Evolutionary conservation across 345 rosid genomes (phyloP).

Genomic region (Angophora floribunda): DNA sequence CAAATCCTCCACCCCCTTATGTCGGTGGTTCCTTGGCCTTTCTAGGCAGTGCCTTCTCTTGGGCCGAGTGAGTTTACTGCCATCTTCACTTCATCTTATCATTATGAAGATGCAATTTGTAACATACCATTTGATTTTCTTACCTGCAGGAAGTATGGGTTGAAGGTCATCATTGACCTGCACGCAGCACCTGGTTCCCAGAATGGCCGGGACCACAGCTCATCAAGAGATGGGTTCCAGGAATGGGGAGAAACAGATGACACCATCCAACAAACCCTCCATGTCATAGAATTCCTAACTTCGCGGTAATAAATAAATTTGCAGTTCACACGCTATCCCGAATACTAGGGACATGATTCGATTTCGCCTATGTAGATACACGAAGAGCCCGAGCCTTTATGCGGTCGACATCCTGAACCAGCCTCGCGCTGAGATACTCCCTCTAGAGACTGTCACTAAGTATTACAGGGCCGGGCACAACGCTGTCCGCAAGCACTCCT

Average conservation of each 20-base stretch:
- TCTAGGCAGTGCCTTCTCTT: conserved; percentile 44
- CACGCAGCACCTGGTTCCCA: conserved; percentile 67
- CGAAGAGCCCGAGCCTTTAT: conserved; percentile 29
- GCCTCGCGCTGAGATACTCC: conserved; percentile 26
- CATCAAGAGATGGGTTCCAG: conserved; percentile 44
- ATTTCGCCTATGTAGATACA: conserved; percentile 12
- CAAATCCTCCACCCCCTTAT: conserved; percentile 39
- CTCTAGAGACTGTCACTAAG: too few species aligned
- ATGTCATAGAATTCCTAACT: conserved; percentile 37
- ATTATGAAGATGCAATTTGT: neutral
- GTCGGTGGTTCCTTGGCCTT: conserved; percentile 48
- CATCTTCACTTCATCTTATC: neutral
- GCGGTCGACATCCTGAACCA: conserved; percentile 55
- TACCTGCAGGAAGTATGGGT: conserved; percentile 25
- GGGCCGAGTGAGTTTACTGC: conserved; percentile 26
- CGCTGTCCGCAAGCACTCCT: conserved; percentile 34
- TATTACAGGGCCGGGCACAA: conserved; percentile 31
- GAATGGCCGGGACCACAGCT: conserved; percentile 45
- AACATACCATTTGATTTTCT: too few species aligned
- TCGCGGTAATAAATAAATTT: conserved; percentile 6
- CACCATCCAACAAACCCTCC: conserved; percentile 29
- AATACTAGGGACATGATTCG: neutral
- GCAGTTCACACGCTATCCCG: neutral
- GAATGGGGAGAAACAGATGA: conserved; percentile 38
- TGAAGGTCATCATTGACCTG: conserved; percentile 37